Evolutionary conservation across 495 filamentous ascomycete species (phyloP).

Genomic region (Neurospora sp.): DNA sequence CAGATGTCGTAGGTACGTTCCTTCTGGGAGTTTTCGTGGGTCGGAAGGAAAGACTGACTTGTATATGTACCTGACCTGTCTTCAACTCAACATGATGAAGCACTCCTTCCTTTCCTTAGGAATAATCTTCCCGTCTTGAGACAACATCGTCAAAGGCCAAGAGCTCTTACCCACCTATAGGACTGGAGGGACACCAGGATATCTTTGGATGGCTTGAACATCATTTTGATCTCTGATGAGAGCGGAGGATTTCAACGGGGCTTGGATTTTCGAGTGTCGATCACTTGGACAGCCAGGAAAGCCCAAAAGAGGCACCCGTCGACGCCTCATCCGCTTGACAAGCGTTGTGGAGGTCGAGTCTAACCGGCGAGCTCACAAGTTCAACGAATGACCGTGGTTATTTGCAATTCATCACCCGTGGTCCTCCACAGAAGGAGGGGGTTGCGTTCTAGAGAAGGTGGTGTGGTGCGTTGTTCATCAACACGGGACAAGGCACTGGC

Average conservation of each 20-base stretch:
- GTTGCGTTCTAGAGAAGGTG: neutral
- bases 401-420: neutral
- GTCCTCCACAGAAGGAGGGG: neutral
- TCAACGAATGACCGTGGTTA: neutral
- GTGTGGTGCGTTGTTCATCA: neutral
- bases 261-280: neutral
- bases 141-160: neutral
- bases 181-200: neutral
- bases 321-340: neutral
- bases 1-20: neutral
- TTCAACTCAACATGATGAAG: neutral
- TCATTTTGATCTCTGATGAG: neutral
- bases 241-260: neutral
- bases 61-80: neutral
- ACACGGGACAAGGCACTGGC: neutral
- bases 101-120: neutral
- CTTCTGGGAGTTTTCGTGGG: neutral
- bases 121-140: neutral
- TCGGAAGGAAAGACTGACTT: neutral
- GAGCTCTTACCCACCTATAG: neutral
- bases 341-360: neutral
- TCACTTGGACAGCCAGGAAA: neutral
- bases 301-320: neutral
- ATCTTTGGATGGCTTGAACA: neutral
- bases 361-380: neutral